These are phyloP conservation scores for Candida sanyaensis DNA, from an alignment of 1,139 yeast genomes.

Conservation along the genomic window DNA sequence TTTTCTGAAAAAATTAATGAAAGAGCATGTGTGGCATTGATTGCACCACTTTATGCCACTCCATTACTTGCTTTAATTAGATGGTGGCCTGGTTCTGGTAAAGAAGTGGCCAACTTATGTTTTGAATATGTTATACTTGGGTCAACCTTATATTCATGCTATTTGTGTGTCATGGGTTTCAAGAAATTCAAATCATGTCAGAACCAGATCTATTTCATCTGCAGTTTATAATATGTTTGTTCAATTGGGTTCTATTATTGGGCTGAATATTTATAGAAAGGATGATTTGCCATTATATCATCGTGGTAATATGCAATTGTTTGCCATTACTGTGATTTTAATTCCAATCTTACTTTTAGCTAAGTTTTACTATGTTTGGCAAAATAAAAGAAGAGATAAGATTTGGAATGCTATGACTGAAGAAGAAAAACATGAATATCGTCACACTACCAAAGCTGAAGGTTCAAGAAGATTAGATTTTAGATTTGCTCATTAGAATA, in stretches of 20 bases:
- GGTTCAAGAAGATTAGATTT: constrained; percentile 64
- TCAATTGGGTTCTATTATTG: constrained; percentile 54
- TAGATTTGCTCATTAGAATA: constrained; percentile 23
- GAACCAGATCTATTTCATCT: constrained; percentile 55
- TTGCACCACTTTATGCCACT: constrained; percentile 38
- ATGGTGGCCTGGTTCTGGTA: constrained; percentile 53
- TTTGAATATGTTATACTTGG: constrained; percentile 47
- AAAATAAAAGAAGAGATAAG: constrained; percentile 45
- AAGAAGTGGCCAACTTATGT: constrained; percentile 56
- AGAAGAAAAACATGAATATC: constrained; percentile 50
- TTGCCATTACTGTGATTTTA: constrained; percentile 17
- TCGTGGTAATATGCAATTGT: constrained; percentile 47
- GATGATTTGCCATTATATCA: constrained; percentile 61
- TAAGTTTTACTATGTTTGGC: constrained; percentile 44
- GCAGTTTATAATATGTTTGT: constrained; percentile 65
- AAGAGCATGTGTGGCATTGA: constrained; percentile 32
- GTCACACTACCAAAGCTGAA: constrained; percentile 41
- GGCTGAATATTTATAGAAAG: constrained; percentile 55
- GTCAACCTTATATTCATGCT: constrained; percentile 54
- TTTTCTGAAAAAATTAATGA: constrained; percentile 40
- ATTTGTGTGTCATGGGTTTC: constrained; percentile 63
- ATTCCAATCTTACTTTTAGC: constrained; percentile 22
- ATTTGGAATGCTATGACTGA: constrained; percentile 50
- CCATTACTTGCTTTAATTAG: constrained; percentile 44
- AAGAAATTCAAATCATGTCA: constrained; percentile 58